These are phyloP conservation scores for Astrothelium macrocarpum DNA, from an alignment of 495 filamentous ascomycete species.

Conservation along the genomic window DNA sequence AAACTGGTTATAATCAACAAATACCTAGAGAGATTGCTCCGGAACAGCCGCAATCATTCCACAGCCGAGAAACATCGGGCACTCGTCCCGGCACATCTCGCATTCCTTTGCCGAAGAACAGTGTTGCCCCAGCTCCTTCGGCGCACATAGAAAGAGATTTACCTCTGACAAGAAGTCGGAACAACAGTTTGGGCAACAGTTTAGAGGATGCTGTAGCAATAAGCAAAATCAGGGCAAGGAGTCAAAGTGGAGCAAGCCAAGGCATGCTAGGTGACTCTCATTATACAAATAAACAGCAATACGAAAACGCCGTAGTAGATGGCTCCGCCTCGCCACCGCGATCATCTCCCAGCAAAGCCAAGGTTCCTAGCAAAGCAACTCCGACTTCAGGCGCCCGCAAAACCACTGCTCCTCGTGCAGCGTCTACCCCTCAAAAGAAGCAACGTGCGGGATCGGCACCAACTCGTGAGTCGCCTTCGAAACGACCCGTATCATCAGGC, in stretches of 20 bases:
- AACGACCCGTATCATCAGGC: conserved; percentile 1
- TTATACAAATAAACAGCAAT: neutral
- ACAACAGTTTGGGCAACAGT: conserved; percentile 41
- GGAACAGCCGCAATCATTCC: conserved; percentile 35
- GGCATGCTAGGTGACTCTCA: conserved; percentile 40
- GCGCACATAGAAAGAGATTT: conserved; percentile 63
- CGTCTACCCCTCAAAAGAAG: conserved; percentile 8
- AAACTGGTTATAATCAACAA: conserved; percentile 58
- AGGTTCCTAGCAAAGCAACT: conserved; percentile 22
- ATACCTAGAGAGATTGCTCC: conserved; percentile 72
- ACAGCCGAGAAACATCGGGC: conserved; percentile 14
- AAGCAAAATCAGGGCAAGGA: conserved; percentile 57
- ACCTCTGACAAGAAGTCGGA: conserved; percentile 53
- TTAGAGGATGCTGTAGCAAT: conserved; percentile 53
- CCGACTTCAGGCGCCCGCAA: conserved; percentile 29
- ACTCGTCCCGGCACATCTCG: conserved; percentile 49
- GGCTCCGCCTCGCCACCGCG: conserved; percentile 38
- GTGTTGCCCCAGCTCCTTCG: conserved; percentile 63
- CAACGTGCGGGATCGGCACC: conserved; percentile 7
- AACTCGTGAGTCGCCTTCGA: neutral
- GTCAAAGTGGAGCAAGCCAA: conserved; percentile 56
- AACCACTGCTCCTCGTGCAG: conserved; percentile 1
- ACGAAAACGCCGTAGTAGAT: conserved; percentile 21
- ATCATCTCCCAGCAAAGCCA: conserved; percentile 35
- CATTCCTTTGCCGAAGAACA: conserved; percentile 74